Evolutionary conservation across 371 early-diverging fungal species (phyloP).

Genomic region (Sporodiniella umbellata): DNA sequence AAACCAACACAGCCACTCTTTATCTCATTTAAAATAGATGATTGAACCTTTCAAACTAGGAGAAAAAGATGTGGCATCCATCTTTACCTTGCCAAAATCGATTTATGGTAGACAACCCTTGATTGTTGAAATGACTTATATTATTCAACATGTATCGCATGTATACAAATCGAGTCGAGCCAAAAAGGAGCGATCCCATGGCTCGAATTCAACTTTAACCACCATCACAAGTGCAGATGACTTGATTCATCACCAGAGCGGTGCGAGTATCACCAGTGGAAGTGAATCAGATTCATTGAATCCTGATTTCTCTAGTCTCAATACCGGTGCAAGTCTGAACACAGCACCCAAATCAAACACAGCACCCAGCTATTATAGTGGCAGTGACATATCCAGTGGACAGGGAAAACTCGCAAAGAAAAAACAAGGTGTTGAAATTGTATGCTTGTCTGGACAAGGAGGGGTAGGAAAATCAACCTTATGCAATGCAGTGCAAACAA

Average conservation of each 20-base stretch:
- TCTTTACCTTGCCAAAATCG: slow-evolving; percentile 40
- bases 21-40: slow-evolving; percentile 9
- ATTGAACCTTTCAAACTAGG: slow-evolving; percentile 37
- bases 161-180: slow-evolving; percentile 22
- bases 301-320: neutral
- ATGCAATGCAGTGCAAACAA: slow-evolving; percentile 31
- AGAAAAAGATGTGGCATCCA: slow-evolving; percentile 42
- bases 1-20: too few relatives aligned
- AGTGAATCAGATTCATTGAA: slow-evolving; percentile 11
- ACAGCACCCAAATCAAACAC: slow-evolving; percentile 21
- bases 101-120: slow-evolving; percentile 40
- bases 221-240: slow-evolving; percentile 16
- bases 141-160: slow-evolving; percentile 34
- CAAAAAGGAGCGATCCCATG: slow-evolving; percentile 12
- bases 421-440: slow-evolving; percentile 29
- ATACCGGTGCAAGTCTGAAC: neutral
- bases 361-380: slow-evolving; percentile 33
- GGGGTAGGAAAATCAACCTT: slow-evolving; percentile 46
- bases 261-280: slow-evolving; percentile 16
- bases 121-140: slow-evolving; percentile 34
- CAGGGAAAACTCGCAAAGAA: slow-evolving; percentile 4
- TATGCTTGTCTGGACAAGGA: slow-evolving; percentile 36
- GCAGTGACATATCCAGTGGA: slow-evolving; percentile 31
- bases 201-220: slow-evolving; percentile 13
- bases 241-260: neutral